phyloP scores from a whole-genome alignment of 371 early-diverging fungal species.

The Homolaphlyctis polyrhiza region DNA sequence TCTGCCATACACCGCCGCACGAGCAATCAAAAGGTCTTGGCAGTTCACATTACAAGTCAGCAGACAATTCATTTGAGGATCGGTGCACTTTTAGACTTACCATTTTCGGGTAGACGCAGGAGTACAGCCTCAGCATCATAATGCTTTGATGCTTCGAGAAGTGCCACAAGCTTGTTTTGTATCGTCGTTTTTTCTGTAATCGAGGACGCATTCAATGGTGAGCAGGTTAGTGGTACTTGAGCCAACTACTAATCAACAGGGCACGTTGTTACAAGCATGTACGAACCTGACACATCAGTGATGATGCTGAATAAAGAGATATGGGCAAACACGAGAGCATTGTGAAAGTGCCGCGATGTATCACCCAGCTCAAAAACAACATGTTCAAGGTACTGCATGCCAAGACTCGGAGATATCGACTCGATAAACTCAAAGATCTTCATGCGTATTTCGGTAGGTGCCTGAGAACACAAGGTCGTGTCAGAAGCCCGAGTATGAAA shows the following conservation, averaged over 20 bases:
- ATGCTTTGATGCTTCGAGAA: slow-evolving; percentile 60
- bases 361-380: slow-evolving; percentile 67
- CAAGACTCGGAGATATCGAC: slow-evolving; percentile 36
- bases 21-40: slow-evolving; percentile 73
- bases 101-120: slow-evolving; percentile 53
- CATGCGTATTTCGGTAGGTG: not conserved
- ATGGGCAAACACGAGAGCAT: slow-evolving; percentile 68
- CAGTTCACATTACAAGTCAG: too few relatives aligned
- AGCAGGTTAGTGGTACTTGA: too few relatives aligned
- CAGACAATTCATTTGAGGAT: too few relatives aligned
- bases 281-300: too few relatives aligned
- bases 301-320: too few relatives aligned
- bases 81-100: too few relatives aligned
- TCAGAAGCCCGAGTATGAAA: too few relatives aligned
- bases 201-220: not conserved
- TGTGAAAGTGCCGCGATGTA: slow-evolving; percentile 69
- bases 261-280: too few relatives aligned
- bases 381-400: slow-evolving; percentile 71
- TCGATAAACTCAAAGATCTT: slow-evolving; percentile 27
- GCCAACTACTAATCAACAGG: too few relatives aligned
- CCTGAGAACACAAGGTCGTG: too few relatives aligned
- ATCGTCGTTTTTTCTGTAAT: not conserved
- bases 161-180: slow-evolving; percentile 27
- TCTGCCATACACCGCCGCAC: slow-evolving; percentile 74
- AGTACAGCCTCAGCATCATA: slow-evolving; percentile 77